Evolutionary conservation across 352 stramenopile species (phyloP).

Genomic region (Thalassiosira mediterranea): DNA sequence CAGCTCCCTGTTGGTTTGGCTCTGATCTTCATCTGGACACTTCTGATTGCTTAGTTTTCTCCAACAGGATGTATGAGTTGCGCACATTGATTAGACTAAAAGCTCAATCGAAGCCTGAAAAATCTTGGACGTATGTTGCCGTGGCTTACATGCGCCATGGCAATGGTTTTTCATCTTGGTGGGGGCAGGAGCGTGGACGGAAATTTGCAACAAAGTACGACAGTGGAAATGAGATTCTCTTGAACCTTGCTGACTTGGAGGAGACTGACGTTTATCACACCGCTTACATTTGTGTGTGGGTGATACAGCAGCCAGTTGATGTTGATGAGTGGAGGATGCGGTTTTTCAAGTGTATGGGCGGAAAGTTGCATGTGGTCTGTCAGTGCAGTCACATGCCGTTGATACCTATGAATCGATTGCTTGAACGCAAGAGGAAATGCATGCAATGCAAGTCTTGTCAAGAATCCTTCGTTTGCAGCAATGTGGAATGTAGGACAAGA

Average conservation of each 20-base stretch:
- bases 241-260: neutral
- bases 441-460: conserved; percentile 4
- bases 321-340: conserved; percentile 2
- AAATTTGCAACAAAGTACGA: neutral
- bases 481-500: neutral
- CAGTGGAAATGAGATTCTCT: too few species aligned
- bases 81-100: too few species aligned
- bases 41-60: too few species aligned
- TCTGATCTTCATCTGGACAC: too few species aligned
- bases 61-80: too few species aligned
- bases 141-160: neutral
- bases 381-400: neutral
- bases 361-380: neutral
- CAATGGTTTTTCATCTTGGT: neutral
- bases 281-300: conserved; percentile 1
- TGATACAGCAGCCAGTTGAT: neutral
- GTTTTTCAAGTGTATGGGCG: conserved; percentile 13
- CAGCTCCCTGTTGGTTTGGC: too few species aligned
- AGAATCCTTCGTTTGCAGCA: conserved; percentile 18
- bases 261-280: neutral
- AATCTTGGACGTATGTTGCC: too few species aligned
- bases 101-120: too few species aligned
- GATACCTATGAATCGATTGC: conserved; percentile 1
- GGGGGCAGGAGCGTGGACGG: neutral
- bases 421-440: too few species aligned